Evolutionary conservation across 352 stramenopile species (phyloP).

Genomic region (Phytophthora litchii): DNA sequence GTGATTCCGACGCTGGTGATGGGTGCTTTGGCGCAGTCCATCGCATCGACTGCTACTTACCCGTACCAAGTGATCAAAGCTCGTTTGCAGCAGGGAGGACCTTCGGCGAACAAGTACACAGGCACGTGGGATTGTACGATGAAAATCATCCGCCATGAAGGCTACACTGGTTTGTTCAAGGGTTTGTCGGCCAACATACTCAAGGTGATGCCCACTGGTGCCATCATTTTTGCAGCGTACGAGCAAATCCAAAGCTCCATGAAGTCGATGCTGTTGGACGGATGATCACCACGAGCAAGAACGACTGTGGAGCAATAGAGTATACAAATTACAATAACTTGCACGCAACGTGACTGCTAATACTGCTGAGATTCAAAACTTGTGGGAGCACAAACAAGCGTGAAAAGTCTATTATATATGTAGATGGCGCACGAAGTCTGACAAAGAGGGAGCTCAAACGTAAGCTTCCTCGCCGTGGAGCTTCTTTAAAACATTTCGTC

Average conservation of each 20-base stretch:
- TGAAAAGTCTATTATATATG: conserved; percentile 69
- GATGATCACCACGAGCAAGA: conserved; percentile 23
- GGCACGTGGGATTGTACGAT: conserved; percentile 90
- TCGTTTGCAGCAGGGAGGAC: conserved; percentile 92
- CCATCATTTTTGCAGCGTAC: conserved; percentile 93
- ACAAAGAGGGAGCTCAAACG: conserved; percentile 8
- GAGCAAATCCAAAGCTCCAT: conserved; percentile 79
- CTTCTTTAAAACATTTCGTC: conserved; percentile 95
- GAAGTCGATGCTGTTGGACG: conserved; percentile 50
- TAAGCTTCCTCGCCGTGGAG: conserved; percentile 2
- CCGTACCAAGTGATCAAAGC: conserved; percentile 98
- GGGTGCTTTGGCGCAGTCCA: conserved; percentile 80
- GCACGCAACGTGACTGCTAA: conserved; percentile 15
- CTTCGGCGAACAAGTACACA: conserved; percentile 82
- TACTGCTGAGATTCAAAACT: conserved; percentile 3
- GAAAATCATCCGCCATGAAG: conserved; percentile 93
- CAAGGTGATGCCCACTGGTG: conserved; percentile 95
- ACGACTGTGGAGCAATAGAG: conserved; percentile 33
- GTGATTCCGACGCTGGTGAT: conserved; percentile 75
- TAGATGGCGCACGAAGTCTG: conserved; percentile 30
- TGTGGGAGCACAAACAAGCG: conserved; percentile 35
- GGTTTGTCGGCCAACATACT: conserved; percentile 95
- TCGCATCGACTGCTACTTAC: conserved; percentile 91
- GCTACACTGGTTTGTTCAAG: conserved; percentile 94
- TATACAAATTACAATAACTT: conserved; percentile 27